Evolutionary conservation across 495 filamentous ascomycete genomes (phyloP).

Genomic region (Lasiosphaeria miniovina): DNA sequence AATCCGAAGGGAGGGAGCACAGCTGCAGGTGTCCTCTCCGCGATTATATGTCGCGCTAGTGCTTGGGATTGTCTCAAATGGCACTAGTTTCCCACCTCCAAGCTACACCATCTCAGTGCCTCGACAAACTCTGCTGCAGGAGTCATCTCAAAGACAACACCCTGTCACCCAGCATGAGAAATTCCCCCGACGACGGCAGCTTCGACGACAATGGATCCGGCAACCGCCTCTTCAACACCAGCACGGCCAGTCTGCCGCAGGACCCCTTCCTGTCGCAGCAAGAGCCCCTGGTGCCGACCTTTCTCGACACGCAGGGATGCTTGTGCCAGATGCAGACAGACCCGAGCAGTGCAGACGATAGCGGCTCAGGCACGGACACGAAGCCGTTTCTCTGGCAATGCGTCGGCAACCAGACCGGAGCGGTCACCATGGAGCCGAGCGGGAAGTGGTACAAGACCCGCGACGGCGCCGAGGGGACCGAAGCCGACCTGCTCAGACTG

Average conservation of each 20-base stretch:
- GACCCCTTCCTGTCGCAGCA: conserved; percentile 34
- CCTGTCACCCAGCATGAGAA: too few species aligned
- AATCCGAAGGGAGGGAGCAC: too few species aligned
- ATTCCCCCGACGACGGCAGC: not conserved
- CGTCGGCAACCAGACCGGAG: conserved; percentile 34
- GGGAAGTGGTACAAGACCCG: conserved; percentile 42
- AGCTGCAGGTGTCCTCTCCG: too few species aligned
- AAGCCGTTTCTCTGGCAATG: conserved; percentile 33
- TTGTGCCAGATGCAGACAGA: conserved; percentile 32
- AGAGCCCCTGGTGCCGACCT: conserved; percentile 26
- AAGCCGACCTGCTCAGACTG: conserved; percentile 12
- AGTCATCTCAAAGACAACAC: too few species aligned
- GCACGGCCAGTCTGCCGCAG: conserved; percentile 13
- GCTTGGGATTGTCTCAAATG: too few species aligned
- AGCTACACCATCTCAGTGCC: too few species aligned
- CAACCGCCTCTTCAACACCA: not conserved
- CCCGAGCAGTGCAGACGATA: not conserved
- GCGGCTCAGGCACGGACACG: not conserved
- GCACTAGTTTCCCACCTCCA: too few species aligned
- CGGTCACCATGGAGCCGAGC: conserved; percentile 23
- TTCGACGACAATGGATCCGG: not conserved
- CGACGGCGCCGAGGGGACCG: conserved; percentile 7
- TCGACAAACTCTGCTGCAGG: too few species aligned
- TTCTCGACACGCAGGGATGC: conserved; percentile 40
- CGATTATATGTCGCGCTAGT: too few species aligned